Conservation (phyloP, 2,329 filamentous ascomycete genomes). For the Tolypocladium paradoxum region DNA sequence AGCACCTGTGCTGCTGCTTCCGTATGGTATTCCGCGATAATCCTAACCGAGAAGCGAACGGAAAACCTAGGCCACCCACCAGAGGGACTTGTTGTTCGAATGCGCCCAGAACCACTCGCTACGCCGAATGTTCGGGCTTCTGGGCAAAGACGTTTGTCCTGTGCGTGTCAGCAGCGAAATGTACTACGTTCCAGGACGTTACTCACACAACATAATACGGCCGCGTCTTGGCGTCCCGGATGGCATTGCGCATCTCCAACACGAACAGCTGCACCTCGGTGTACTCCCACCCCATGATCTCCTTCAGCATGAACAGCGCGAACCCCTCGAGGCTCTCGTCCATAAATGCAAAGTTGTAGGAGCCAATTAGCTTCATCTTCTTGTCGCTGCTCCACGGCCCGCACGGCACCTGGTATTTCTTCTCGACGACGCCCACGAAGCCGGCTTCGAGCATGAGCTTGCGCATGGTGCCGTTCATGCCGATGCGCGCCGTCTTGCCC, state of each 20-base stretch:
- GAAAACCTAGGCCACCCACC: too few species aligned
- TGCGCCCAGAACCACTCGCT: background rate
- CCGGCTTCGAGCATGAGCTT: conserved; percentile 13
- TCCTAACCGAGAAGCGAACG: too few species aligned
- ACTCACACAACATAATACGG: conserved; percentile 14
- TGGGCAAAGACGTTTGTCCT: conserved; percentile 2
- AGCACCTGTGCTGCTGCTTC: too few species aligned
- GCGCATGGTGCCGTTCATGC: conserved; percentile 10
- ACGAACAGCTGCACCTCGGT: conserved; percentile 12
- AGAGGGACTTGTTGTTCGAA: too few species aligned
- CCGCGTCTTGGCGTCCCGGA: conserved; percentile 10
- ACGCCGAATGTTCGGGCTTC: background rate
- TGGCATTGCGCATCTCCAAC: conserved; percentile 12
- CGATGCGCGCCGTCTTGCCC: conserved; percentile 11
- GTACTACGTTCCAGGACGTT: background rate
- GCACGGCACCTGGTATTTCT: conserved; percentile 6
- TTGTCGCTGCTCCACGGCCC: conserved; percentile 8
- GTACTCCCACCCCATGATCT: conserved; percentile 16
- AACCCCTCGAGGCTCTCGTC: conserved; percentile 17
- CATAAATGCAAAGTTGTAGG: conserved; percentile 12
- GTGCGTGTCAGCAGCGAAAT: background rate
- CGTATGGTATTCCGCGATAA: too few species aligned
- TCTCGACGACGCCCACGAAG: conserved; percentile 8
- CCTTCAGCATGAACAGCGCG: conserved; percentile 14
- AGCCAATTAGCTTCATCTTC: conserved; percentile 7